Percentiles rank a stretch among this genome's conserved stretches.
Conservation (phyloP, 2,329 filamentous ascomycete species). For the Neophaeococcomyces mojaviensis region DNA sequence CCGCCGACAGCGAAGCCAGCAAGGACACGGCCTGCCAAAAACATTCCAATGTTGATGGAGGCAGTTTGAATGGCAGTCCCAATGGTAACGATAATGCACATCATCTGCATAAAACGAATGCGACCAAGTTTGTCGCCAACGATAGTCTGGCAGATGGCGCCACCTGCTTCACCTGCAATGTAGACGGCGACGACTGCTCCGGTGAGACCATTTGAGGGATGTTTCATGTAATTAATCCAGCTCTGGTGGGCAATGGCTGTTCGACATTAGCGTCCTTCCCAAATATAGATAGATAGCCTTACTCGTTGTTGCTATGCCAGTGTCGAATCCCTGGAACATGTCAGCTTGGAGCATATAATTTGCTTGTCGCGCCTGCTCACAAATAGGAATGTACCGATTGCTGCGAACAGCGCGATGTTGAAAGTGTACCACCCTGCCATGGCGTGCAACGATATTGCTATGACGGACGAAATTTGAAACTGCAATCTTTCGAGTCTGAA, state of each 20-base stretch:
- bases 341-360: background rate
- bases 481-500: background rate
- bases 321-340: slow-evolving; percentile 48
- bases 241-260: slow-evolving; percentile 54
- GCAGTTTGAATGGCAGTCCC: slow-evolving; percentile 62
- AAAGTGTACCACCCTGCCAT: slow-evolving; percentile 42
- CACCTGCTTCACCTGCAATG: slow-evolving; percentile 52
- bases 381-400: slow-evolving; percentile 53
- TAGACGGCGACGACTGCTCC: slow-evolving; percentile 53
- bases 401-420: slow-evolving; percentile 49
- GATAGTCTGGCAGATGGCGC: slow-evolving; percentile 47
- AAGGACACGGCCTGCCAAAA: slow-evolving; percentile 66
- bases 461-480: slow-evolving; percentile 1
- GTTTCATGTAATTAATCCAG: slow-evolving; percentile 52
- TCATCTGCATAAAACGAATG: slow-evolving; percentile 43
- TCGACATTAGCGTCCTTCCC: too few relatives aligned
- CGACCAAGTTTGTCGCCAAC: slow-evolving; percentile 48
- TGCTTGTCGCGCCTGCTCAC: slow-evolving; percentile 29
- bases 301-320: slow-evolving; percentile 54
- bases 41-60: slow-evolving; percentile 48
- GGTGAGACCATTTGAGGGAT: slow-evolving; percentile 48
- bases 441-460: too few relatives aligned
- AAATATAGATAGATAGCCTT: too few relatives aligned
- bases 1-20: slow-evolving; percentile 66
- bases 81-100: slow-evolving; percentile 63